phyloP scores from a whole-genome alignment of 345 rosid species.

The Clausena lansium region DNA sequence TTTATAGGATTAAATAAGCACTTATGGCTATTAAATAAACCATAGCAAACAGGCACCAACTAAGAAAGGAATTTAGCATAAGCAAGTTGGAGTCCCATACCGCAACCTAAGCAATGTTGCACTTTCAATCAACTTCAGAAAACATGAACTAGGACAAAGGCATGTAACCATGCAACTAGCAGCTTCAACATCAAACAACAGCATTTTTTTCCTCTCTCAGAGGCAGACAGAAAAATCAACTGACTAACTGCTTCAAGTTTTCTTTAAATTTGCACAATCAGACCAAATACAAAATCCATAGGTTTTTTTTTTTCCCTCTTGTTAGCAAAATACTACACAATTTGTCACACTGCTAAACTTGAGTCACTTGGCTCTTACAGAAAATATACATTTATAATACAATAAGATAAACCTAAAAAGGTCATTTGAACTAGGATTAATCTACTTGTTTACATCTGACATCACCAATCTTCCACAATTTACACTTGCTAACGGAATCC shows the following conservation, averaged over 20 bases:
- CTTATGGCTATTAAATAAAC: no score
- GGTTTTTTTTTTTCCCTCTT: background rate
- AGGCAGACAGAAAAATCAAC: background rate
- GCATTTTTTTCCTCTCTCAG: background rate
- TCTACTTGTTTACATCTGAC: constrained; percentile 23
- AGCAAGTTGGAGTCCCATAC: background rate
- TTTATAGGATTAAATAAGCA: no score
- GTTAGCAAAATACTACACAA: constrained; percentile 4
- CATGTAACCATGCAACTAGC: background rate
- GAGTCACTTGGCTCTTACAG: constrained; percentile 2
- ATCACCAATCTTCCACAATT: constrained; percentile 15
- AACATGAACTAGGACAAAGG: background rate
- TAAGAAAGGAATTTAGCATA: background rate
- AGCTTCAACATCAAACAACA: constrained; percentile 1
- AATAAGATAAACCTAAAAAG: constrained; percentile 11
- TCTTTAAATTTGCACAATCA: background rate
- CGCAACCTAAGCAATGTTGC: background rate
- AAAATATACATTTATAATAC: background rate
- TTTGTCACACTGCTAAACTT: background rate
- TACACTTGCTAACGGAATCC: constrained; percentile 19
- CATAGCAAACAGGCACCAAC: background rate
- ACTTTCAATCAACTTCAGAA: background rate
- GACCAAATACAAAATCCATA: constrained; percentile 5
- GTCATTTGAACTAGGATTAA: constrained; percentile 5
- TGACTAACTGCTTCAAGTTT: background rate